Evolutionary conservation across 805 yeast species (phyloP).

Genomic region (Candida dajiaensis): DNA sequence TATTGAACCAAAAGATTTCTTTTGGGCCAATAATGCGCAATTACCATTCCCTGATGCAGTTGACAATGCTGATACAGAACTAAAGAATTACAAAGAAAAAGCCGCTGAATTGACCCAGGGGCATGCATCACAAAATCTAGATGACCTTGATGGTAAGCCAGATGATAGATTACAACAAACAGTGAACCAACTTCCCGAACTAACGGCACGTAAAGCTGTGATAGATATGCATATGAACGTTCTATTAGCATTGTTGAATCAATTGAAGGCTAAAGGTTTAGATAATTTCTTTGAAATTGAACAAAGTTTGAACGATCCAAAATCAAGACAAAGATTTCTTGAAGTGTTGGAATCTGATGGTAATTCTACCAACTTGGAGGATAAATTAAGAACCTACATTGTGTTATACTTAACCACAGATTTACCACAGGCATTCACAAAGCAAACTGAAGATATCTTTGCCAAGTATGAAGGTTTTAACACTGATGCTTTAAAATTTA

Average conservation of each 20-base stretch:
- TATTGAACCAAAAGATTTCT: conserved; percentile 88
- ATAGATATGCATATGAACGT: conserved; percentile 98
- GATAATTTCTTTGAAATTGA: conserved; percentile 94
- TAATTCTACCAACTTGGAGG: conserved; percentile 59
- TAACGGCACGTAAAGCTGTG: conserved; percentile 79
- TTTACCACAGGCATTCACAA: conserved; percentile 42
- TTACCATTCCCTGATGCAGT: conserved; percentile 99
- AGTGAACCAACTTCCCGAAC: conserved; percentile 85
- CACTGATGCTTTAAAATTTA: conserved; percentile 59
- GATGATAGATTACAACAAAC: conserved; percentile 70
- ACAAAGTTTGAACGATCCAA: conserved; percentile 62
- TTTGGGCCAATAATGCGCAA: conserved; percentile 81
- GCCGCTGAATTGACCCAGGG: conserved; percentile 80
- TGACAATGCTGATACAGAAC: conserved; percentile 85
- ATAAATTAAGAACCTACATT: conserved; percentile 84
- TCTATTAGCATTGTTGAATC: conserved; percentile 74
- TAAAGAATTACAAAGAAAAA: conserved; percentile 75
- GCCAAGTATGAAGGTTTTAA: conserved; percentile 49
- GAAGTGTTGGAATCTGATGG: conserved; percentile 46
- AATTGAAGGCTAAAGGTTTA: conserved; percentile 77
- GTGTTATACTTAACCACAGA: conserved; percentile 60
- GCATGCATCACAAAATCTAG: conserved; percentile 63
- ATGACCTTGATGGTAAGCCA: conserved; percentile 59
- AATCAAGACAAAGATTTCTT: conserved; percentile 49
- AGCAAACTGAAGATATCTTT: conserved; percentile 61